A percentile compares a stretch with the other conserved stretches of the same genome.
Conservation (phyloP, 495 filamentous ascomycete species). For the Penicillium atrosanguineum region DNA sequence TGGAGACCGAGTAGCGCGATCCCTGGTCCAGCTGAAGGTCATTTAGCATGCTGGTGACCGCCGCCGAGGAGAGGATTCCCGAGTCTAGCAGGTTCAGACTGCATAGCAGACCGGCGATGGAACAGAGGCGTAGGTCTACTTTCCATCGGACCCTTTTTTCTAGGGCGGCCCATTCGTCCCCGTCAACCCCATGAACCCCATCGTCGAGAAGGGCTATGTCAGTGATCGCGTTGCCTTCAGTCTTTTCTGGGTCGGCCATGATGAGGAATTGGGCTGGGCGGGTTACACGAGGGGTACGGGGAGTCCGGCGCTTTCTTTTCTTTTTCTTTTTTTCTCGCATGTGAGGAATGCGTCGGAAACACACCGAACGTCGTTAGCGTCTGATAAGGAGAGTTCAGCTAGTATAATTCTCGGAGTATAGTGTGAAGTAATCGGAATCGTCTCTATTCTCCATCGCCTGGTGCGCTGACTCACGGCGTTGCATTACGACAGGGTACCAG, state of each 20-base stretch:
- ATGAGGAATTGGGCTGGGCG: background rate
- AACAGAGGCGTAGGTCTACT: slow-evolving; percentile 70
- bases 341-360: background rate
- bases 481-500: background rate
- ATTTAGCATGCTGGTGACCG: slow-evolving; percentile 68
- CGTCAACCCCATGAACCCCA: background rate
- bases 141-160: slow-evolving; percentile 57
- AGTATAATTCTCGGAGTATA: background rate
- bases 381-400: background rate
- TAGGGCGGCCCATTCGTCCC: slow-evolving; percentile 16
- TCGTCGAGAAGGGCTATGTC: background rate
- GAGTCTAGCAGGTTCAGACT: slow-evolving; percentile 71
- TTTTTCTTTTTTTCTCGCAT: background rate
- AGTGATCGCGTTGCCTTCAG: background rate
- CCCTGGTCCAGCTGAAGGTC: slow-evolving; percentile 62
- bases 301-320: background rate
- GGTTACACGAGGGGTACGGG: background rate
- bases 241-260: background rate
- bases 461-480: background rate
- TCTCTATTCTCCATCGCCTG: background rate
- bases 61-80: slow-evolving; percentile 73
- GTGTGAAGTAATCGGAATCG: background rate
- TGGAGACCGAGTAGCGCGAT: slow-evolving; percentile 66
- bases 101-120: slow-evolving; percentile 71
- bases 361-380: background rate